Base-by-base conservation (phyloP, 805 yeast genomes). In the Debaryomyces tyrocola region DNA sequence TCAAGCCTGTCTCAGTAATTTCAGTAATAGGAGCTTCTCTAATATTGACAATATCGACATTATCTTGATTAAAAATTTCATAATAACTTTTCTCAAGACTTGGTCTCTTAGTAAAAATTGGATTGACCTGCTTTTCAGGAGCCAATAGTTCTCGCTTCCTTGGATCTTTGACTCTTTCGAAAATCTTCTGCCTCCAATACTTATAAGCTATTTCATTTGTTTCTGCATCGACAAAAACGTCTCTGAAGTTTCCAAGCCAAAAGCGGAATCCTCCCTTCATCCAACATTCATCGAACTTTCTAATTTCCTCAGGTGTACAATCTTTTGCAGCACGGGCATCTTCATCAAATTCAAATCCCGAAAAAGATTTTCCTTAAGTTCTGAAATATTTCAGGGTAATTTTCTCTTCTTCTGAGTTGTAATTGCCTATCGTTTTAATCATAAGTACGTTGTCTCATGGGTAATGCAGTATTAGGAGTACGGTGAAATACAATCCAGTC, bases 181-280 rank as follows among this genome's bases (percentile, higher is more conserved):
- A 46, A 4, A 48, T 50, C 33, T 51, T 45, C 20, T 46, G 45
- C 15, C 47, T 47, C 63, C 64, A 59, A 51, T 51, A 59, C 7
- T 54, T 38, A 45, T 58, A 59, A 14, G 53, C 54, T 10, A 24
- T 36, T 11, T 41, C 24, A 41, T 59, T 58, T 11, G 59, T 47
- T 35, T 56, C 53, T 14, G 15, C n/a, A 33, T 55, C 47, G 39
- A 39, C 29, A 24, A 55, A 43, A 11, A 48, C 20, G 37, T 59
- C 64, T 8, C 34, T 24, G 29, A 44, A 54, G 33, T 50, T 57
- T n/a, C 51, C 55, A 11, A 53, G 48, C 67, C 67, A 63, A 48
- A 57, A 57, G 8, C 35, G 28, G 46, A 62, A 62, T 4, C 67
- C 66, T 17, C 66, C 66, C 11, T 42, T 37, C 12, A 55, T 52